phyloP scores from a whole-genome alignment of 129 eudicot genomes.

The Pulicaria dysenterica region DNA sequence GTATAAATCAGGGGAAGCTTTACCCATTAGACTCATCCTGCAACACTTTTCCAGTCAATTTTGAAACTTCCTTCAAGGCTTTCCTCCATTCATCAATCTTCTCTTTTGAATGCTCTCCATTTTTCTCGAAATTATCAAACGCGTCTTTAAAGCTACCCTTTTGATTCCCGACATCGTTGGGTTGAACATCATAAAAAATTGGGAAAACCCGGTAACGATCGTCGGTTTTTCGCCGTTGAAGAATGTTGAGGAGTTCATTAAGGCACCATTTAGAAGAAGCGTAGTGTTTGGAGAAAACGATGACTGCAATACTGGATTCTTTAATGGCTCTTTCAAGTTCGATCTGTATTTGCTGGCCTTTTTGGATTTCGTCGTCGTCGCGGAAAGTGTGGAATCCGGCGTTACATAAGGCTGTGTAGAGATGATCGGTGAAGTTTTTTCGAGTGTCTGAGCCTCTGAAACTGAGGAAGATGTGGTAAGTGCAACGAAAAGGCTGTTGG shows the following conservation, averaged over 20 bases:
- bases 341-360: slow-evolving; percentile 7
- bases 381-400: slow-evolving; percentile 38
- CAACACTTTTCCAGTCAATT: slow-evolving; percentile 32
- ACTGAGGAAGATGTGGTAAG: slow-evolving; percentile 35
- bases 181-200: slow-evolving; percentile 35
- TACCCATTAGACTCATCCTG: slow-evolving; percentile 41
- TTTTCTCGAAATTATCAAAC: slow-evolving; percentile 24
- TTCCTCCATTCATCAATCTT: slow-evolving; percentile 23
- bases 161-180: slow-evolving; percentile 28
- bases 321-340: slow-evolving; percentile 26
- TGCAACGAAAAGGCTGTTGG: background rate
- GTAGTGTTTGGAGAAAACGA: slow-evolving; percentile 35
- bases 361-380: slow-evolving; percentile 31
- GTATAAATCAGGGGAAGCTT: background rate
- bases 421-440: slow-evolving; percentile 36
- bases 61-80: slow-evolving; percentile 30
- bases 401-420: slow-evolving; percentile 31
- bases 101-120: background rate
- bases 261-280: slow-evolving; percentile 43
- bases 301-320: slow-evolving; percentile 22
- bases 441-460: slow-evolving; percentile 34
- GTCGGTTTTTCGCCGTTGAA: slow-evolving; percentile 11
- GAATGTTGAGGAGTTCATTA: slow-evolving; percentile 30
- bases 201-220: slow-evolving; percentile 24
- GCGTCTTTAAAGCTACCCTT: slow-evolving; percentile 24